Evolutionary conservation across 495 filamentous ascomycete genomes (phyloP).

Genomic region (Articulospora tetracladia): DNA sequence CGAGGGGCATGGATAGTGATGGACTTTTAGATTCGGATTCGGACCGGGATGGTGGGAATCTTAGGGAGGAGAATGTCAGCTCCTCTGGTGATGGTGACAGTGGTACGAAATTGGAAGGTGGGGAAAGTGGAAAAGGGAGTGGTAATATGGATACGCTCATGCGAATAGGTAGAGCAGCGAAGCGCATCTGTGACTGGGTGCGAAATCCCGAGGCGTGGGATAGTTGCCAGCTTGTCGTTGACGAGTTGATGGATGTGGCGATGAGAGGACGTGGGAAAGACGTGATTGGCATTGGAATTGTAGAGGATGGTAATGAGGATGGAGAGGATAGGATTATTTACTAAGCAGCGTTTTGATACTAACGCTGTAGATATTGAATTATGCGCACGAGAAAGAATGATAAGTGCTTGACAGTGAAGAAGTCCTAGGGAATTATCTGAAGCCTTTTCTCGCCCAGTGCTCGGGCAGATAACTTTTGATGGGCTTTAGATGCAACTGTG

Average conservation of each 20-base stretch:
- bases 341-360: background rate
- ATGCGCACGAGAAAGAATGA: too few species aligned
- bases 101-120: background rate
- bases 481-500: too few species aligned
- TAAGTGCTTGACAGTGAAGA: too few species aligned
- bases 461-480: too few species aligned
- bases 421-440: too few species aligned
- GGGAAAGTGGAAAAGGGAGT: background rate
- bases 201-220: constrained; percentile 7
- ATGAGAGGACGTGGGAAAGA: background rate
- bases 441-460: too few species aligned
- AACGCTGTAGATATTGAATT: too few species aligned
- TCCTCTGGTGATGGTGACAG: background rate
- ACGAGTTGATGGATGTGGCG: constrained; percentile 13
- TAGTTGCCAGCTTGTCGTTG: background rate
- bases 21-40: background rate
- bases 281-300: background rate
- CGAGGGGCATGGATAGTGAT: constrained; percentile 1
- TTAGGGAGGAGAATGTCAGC: background rate
- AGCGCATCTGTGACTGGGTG: constrained; percentile 12
- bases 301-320: background rate
- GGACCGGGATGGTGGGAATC: background rate
- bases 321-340: background rate
- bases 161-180: constrained; percentile 11
- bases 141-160: background rate